Evolutionary conservation across 2,329 filamentous ascomycete species (phyloP), one percentile per base, ranked within the genome.

Genomic region (Talaromyces amestolkiae): DNA sequence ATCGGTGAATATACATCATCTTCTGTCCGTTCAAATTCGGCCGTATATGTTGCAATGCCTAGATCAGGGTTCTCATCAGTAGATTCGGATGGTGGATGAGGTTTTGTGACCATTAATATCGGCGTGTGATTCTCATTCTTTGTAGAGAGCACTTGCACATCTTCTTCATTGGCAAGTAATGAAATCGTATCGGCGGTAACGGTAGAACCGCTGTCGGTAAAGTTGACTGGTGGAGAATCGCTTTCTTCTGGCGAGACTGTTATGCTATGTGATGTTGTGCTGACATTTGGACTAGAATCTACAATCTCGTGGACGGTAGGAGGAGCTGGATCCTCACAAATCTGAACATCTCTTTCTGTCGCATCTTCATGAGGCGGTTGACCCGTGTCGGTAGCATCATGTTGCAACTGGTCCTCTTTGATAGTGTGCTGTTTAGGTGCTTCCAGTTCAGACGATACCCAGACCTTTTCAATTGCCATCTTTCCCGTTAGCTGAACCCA

Each of bases 401-500:
- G 39, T 10, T 27, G 61, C 19, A 22, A 58, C 41, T 27, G 9
- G 24, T 45, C n/a, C 37, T 58, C 33, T 27, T 49, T 27, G n/a
- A 39, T 13, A 58, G 27, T n/a, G 19, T 19, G 9, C 13, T 35
- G 39, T 37, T 13, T 19, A 11, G 27, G 11, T 10, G 63, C 33
- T 45, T 63, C 35, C 17, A 31, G 39, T 24, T 70, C 69, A 39
- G 70, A 66, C 35, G 70, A 71, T 39, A 68, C 70, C 71, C 73
- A 85, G 69, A 93, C 87, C 24, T 87, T 85, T 69, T 91, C 87
- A 59, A 89, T 82, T n/a, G 93, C 84, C 71, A 86, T 89, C 66
- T 85, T 85, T 73, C 96, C 92, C 37, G 91, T 93, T 58, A 89
- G 85, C 58, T 90, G 88, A 51, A 89, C 87, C 95, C 95, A 99